phyloP scores from a whole-genome alignment of 108 stramenopile species.

The Nitzschia putrida region DNA sequence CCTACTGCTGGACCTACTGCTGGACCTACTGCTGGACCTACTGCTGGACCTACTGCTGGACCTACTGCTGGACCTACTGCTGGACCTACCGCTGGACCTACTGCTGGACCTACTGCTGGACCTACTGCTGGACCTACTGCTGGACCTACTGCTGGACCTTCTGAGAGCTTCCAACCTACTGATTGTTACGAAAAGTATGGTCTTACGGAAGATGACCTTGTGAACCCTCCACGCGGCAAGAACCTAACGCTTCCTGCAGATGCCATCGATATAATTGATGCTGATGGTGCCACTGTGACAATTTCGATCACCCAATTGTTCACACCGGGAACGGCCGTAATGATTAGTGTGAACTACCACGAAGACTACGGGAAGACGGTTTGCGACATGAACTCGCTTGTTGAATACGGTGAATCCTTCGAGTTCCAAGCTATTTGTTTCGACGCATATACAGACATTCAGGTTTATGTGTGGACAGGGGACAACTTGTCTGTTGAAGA shows the following conservation, averaged over 20 bases:
- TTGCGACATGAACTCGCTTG: conserved; percentile 9
- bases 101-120: too few relatives aligned
- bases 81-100: too few relatives aligned
- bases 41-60: too few relatives aligned
- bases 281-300: conserved; percentile 5
- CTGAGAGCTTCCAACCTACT: conserved; percentile 10
- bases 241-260: conserved; percentile 16
- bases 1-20: too few relatives aligned
- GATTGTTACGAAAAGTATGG: conserved; percentile 32
- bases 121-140: too few relatives aligned
- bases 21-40: too few relatives aligned
- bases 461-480: conserved; percentile 15
- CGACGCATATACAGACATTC: conserved; percentile 27
- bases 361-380: neutral
- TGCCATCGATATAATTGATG: conserved; percentile 13
- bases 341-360: conserved; percentile 17
- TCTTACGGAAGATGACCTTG: conserved; percentile 16
- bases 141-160: too few relatives aligned
- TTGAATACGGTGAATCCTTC: conserved; percentile 11
- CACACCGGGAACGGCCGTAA: conserved; percentile 1
- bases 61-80: too few relatives aligned
- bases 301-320: conserved; percentile 18
- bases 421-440: conserved; percentile 18
- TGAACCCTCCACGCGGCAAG: conserved; percentile 6
- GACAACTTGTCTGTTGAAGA: conserved; percentile 24